phyloP scores from a whole-genome alignment of 2,329 filamentous ascomycete genomes.

The Tolypocladium amazonense region DNA sequence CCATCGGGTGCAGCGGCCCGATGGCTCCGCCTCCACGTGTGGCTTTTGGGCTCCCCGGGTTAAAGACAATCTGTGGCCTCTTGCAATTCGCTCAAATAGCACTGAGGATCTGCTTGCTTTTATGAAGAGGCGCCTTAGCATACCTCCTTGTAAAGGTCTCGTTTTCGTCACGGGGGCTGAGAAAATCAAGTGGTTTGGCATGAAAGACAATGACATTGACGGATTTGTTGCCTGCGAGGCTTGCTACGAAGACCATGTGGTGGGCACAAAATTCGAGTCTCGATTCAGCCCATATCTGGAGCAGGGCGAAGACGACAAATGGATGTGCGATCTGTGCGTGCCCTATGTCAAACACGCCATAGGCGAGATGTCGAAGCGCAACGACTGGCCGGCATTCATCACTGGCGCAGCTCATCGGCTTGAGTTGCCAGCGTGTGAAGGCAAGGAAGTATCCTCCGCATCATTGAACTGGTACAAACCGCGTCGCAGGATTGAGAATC shows the following conservation, averaged over 20 bases:
- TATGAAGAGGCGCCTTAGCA: constrained; percentile 12
- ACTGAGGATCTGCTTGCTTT: constrained; percentile 15
- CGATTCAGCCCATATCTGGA: constrained; percentile 14
- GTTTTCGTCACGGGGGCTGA: constrained; percentile 10
- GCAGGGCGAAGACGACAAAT: constrained; percentile 16
- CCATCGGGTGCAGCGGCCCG: constrained; percentile 11
- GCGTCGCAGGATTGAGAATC: constrained; percentile 10
- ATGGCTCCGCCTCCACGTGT: constrained; percentile 17
- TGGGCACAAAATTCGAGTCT: constrained; percentile 15
- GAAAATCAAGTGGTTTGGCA: constrained; percentile 20
- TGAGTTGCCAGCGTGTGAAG: constrained; percentile 17
- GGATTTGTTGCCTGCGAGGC: constrained; percentile 26
- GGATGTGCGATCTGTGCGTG: constrained; percentile 21
- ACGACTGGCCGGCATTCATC: constrained; percentile 21
- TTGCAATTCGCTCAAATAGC: constrained; percentile 15
- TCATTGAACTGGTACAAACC: constrained; percentile 16
- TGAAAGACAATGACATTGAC: constrained; percentile 15
- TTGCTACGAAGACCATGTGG: constrained; percentile 23
- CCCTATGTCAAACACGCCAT: constrained; percentile 12
- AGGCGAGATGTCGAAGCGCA: constrained; percentile 7
- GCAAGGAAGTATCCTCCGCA: constrained; percentile 10
- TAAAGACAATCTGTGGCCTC: constrained; percentile 21
- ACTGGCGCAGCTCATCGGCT: constrained; percentile 11
- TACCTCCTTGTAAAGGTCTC: constrained; percentile 19
- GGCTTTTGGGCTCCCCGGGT: constrained; percentile 20